These are phyloP conservation scores for Picea sitchensis DNA, from an alignment of 75 land plant species.

Conservation along the genomic window DNA sequence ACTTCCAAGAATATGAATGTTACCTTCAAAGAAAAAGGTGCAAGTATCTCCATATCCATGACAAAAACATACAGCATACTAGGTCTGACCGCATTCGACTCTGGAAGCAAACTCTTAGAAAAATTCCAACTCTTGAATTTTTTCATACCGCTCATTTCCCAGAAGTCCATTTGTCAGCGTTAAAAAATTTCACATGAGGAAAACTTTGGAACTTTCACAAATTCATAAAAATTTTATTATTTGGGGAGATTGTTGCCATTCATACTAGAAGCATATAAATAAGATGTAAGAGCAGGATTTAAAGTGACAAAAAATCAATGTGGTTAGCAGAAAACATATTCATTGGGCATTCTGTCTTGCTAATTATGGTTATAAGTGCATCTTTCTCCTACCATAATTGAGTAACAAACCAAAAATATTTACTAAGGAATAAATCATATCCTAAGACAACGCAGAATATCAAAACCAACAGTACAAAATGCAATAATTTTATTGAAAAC, in stretches of 20 bases:
- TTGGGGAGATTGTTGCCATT: neutral
- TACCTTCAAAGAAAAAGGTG: conserved; percentile 93
- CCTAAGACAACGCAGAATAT: neutral
- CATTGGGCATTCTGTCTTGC: neutral
- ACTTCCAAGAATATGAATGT: no score
- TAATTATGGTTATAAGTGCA: neutral
- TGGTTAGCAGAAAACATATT: neutral
- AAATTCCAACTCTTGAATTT: conserved; percentile 74
- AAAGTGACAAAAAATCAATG: neutral
- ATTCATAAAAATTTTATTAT: neutral
- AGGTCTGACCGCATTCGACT: conserved; percentile 45
- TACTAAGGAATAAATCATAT: neutral
- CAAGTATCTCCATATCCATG: conserved; percentile 98
- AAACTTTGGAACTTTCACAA: neutral
- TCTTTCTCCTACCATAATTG: neutral
- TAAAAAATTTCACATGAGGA: neutral
- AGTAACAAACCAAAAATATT: neutral
- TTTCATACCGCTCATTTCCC: conserved; percentile 36
- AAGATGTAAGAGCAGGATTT: neutral
- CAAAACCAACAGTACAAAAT: neutral
- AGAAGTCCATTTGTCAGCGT: conserved; percentile 3
- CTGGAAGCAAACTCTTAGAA: conserved; percentile 86
- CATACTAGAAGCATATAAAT: neutral
- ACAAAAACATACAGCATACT: conserved; percentile 65
- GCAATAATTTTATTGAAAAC: neutral